These are phyloP conservation scores for Paraphaeosphaeria minitans DNA, from an alignment of 2,329 filamentous ascomycete species.

Conservation along the genomic window DNA sequence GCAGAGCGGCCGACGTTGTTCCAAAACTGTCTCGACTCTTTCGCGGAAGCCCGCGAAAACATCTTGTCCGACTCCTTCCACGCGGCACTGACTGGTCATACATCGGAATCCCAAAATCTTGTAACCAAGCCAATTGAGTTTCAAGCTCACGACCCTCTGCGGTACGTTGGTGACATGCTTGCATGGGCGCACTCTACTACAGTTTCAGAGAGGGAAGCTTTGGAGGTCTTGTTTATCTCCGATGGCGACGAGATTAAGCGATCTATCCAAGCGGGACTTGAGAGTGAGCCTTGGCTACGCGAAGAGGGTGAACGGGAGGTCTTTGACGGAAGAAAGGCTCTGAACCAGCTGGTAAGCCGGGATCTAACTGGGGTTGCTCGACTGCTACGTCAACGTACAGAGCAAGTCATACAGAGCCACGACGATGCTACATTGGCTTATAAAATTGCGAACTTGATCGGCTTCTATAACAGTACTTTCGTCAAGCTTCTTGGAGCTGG, in stretches of 20 bases:
- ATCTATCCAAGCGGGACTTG: constrained; percentile 77
- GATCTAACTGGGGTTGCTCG: constrained; percentile 81
- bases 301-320: constrained; percentile 56
- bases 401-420: constrained; percentile 90
- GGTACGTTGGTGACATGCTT: constrained; percentile 96
- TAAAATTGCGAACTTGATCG: constrained; percentile 85
- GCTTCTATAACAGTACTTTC: constrained; percentile 89
- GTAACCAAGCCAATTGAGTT: constrained; percentile 86
- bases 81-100: constrained; percentile 78
- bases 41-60: constrained; percentile 86
- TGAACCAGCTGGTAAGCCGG: constrained; percentile 85
- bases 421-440: constrained; percentile 89
- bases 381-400: constrained; percentile 84
- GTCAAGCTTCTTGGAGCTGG: constrained; percentile 73
- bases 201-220: constrained; percentile 89
- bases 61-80: constrained; percentile 90
- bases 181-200: constrained; percentile 95
- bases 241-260: constrained; percentile 88
- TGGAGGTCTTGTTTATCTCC: constrained; percentile 88
- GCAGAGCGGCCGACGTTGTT: constrained; percentile 90
- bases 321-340: constrained; percentile 81
- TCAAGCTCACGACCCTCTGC: constrained; percentile 85
- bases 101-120: constrained; percentile 62
- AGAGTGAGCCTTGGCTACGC: constrained; percentile 83
- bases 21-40: constrained; percentile 90